Base-by-base conservation (phyloP, 345 rosid species). In the Hibiscus trionum region DNA sequence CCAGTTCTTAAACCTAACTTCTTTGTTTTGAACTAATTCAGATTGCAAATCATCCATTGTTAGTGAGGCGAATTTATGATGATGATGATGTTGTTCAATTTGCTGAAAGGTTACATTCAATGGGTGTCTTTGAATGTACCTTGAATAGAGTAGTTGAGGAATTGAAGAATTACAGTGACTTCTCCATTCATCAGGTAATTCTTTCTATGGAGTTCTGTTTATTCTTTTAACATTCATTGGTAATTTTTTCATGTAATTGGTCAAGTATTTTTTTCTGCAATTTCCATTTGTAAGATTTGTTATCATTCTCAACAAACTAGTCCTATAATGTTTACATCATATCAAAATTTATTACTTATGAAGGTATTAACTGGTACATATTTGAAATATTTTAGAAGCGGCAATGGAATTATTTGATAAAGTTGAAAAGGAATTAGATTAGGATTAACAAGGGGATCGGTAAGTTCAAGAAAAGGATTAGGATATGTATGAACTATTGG, bases 41-140 rank as follows among this genome's bases (percentile, higher is more conserved):
- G 99, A 95, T 95, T 78, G 97, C 97, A 80, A 95, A 95, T 79
- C 99, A 95, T 85, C 99, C 97, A 56, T 90, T 95, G 70, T 80
- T 92, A 73, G 91, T 92, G 74, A 86, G 99, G 86, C 84, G 93
- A 76, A 83, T 95, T 73, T 95, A 90, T 82, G 83, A 76, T 29
- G 92, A 92, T 44, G 86, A 85, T 58, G 99, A 92, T 72, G 88
- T 90, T 63, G 77, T 88, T 81, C 77, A 84, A 73, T 86, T 82
- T 11, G 93, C 97, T 66, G 89, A 77, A 81, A 92, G 78, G 78
- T 81, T 95, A 31, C 93, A 89, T 79, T 97, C 96, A 16, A 73
- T 83, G 16, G 97, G 99, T 71, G 97, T 97, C 69, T 92, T 82
- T 55, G 93, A 95, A 75, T 90, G 99, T 79, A 86, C 93, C 57